Base-by-base conservation (phyloP, 805 yeast genomes). In the Priceomyces melissophilus region DNA sequence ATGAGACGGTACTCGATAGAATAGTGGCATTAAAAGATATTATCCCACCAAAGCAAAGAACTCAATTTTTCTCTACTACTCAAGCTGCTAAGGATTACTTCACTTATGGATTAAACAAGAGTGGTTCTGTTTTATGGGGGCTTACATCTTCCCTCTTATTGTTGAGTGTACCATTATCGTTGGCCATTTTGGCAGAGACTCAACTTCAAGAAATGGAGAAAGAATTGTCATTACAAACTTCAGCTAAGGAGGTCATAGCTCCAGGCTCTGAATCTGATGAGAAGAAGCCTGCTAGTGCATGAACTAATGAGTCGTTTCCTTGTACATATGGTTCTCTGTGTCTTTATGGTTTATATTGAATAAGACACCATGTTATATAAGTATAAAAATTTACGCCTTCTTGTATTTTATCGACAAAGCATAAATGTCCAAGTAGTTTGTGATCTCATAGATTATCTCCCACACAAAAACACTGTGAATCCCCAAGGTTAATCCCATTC, bases 201-300 rank as follows among this genome's bases (percentile, higher is more conserved):
- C 97, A 91, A 72, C 78, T 90, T 63, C 81, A 83, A 60, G 97
- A 90, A 71, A 78, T 87, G 83, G 97, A 90, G 73, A 88, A 86
- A 72, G 93, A 89, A 61, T 82, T 88, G 76, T 80, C 84, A 43
- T 69, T 84, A 58, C 91, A 84, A 64, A 84, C 82, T 63, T 82
- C 84, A 46, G 84, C 89, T 17, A 82, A 79, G 56, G 89, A 82
- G 44, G 77, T 84, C 35, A 68, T 85, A 55, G 84, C 88, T 32
- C 81, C 84, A 46, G 85, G 86, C 47, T 75, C 81, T 32, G 79
- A 73, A 55, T 66, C 65, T 34, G 39, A 32, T 14, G 37, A 36
- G 17, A 43, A 39, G 25, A 42, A 42, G 25, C 51, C 57, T 44
- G 40, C 53, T 40, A 29, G 58, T 55, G 50, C 65, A 49, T 40